These are phyloP conservation scores for Eucalyptus melliodora DNA, from an alignment of 345 rosid species.

Conservation along the genomic window DNA sequence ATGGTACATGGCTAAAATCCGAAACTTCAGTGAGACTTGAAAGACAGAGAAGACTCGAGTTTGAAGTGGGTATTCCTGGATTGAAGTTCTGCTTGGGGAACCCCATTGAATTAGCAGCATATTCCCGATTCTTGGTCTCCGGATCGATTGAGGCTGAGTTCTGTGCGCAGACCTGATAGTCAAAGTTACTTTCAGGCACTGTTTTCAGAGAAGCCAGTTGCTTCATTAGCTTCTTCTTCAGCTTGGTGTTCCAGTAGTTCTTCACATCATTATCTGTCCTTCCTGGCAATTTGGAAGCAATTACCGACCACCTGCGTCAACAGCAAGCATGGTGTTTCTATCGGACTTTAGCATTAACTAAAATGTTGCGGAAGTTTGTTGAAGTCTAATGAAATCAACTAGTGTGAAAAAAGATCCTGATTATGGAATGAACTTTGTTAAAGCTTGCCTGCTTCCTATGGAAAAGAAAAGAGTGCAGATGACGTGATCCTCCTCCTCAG, in stretches of 20 bases:
- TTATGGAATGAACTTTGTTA: not conserved
- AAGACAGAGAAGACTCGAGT: not conserved
- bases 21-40: not conserved
- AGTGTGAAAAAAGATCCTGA: not conserved
- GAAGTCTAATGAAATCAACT: not conserved
- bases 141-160: not conserved
- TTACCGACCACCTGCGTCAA: not conserved
- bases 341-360: not conserved
- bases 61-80: not conserved
- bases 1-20: not conserved
- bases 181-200: not conserved
- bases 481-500: constrained; percentile 25
- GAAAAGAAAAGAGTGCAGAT: constrained; percentile 19
- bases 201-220: not conserved
- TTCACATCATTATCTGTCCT: constrained; percentile 4
- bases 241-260: constrained; percentile 5
- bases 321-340: not conserved
- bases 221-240: not conserved
- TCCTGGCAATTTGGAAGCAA: not conserved
- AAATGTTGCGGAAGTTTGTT: not conserved
- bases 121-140: not conserved
- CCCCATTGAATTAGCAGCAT: not conserved
- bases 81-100: not conserved
- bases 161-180: not conserved
- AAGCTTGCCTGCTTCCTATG: constrained; percentile 21